Conservation (phyloP, 257 asterid species). For the Misopates orontium region DNA sequence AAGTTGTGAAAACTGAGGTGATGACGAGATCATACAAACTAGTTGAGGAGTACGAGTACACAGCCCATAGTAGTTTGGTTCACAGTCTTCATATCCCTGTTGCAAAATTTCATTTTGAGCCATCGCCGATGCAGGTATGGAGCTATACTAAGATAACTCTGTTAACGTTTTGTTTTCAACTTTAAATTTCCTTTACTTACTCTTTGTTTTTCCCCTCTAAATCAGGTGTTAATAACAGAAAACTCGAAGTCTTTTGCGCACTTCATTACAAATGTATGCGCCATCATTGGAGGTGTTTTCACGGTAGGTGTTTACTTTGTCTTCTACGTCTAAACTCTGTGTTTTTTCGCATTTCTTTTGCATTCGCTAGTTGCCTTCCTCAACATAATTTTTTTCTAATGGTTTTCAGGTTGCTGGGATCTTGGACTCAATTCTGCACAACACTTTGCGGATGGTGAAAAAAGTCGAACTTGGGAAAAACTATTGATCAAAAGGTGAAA, state of each 20-base stretch:
- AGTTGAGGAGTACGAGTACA: conserved; percentile 89
- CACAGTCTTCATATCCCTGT: conserved; percentile 80
- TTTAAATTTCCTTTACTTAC: conserved; percentile 11
- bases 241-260: conserved; percentile 76
- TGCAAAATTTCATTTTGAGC: conserved; percentile 84
- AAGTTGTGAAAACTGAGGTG: conserved; percentile 93
- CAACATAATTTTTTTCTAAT: conserved; percentile 6
- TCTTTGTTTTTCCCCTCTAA: conserved; percentile 7
- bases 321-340: neutral
- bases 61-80: conserved; percentile 91
- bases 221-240: conserved; percentile 75
- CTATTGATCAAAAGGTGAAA: conserved; percentile 47
- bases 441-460: conserved; percentile 61
- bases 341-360: neutral
- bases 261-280: conserved; percentile 78
- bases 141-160: neutral
- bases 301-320: conserved; percentile 56
- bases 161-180: neutral
- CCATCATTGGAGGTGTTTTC: conserved; percentile 92
- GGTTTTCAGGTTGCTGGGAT: conserved; percentile 91
- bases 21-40: conserved; percentile 75
- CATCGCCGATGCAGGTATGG: conserved; percentile 91
- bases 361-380: neutral
- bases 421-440: conserved; percentile 74
- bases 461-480: conserved; percentile 90